Percentiles rank a stretch among this genome's conserved stretches.
Evolutionary conservation across 148 eudicot species (phyloP).

Genomic region (Dysphania ambrosioides): DNA sequence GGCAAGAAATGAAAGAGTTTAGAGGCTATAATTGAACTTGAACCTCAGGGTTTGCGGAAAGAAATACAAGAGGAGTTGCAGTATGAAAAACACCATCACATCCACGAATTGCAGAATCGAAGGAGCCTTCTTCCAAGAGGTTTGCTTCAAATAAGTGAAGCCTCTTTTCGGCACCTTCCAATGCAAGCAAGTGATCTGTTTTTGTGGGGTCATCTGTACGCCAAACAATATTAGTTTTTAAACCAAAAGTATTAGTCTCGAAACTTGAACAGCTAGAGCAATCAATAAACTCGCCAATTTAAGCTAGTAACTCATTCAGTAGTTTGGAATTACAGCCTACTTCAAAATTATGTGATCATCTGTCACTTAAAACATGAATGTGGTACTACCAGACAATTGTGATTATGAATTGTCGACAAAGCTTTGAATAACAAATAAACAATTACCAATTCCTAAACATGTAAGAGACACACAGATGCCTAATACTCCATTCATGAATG

Average conservation of each 20-base stretch:
- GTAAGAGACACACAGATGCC: no score
- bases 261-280: background rate
- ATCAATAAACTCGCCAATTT: no score
- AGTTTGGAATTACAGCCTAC: no score
- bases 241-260: background rate
- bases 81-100: constrained; percentile 42
- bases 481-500: no score
- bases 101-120: constrained; percentile 33
- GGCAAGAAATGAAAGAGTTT: constrained; percentile 5
- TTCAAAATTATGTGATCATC: no score
- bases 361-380: no score
- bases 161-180: constrained; percentile 42
- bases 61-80: constrained; percentile 32
- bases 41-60: constrained; percentile 33
- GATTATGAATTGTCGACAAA: no score
- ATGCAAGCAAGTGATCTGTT: constrained; percentile 35
- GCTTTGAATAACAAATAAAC: background rate
- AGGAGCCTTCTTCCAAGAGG: constrained; percentile 31
- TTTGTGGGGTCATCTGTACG: constrained; percentile 32
- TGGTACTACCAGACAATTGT: no score
- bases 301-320: background rate
- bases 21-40: background rate
- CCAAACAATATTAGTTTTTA: background rate
- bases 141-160: constrained; percentile 43
- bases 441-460: background rate